Evolutionary conservation across 768 basidiomycete genomes (phyloP), one percentile per base, ranked within the genome.

Genomic region (Termitomyces sp.): DNA sequence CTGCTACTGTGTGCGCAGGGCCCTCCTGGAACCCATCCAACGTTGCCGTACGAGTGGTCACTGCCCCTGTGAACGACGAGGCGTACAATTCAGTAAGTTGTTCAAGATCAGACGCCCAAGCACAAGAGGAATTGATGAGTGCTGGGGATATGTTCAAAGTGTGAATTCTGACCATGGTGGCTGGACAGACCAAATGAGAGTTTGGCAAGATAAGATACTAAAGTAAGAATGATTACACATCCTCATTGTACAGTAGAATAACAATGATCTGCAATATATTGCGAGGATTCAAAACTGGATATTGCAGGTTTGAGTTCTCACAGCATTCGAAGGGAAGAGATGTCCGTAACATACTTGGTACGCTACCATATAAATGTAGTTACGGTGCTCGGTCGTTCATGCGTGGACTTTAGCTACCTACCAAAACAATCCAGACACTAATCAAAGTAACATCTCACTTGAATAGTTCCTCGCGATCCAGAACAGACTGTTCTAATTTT

Each of bases 391-490:
- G 8, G n/a, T 40, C 40, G 40, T n/a, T 40, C 40, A n/a, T n/a
- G 18, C 38, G 38, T 18, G 6, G 18, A 38, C 38, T 7, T n/a
- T 16, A 14, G 33, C 33, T 35, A 14, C 36, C 38, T 11, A 54
- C 20, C 56, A 63, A 58, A 55, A 62, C 64, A 61, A 64, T 56
- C 62, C 64, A 32, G 57, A 61, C 59, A 65, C 61, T 52, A 44
- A 11, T n/a, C 36, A 24, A 48, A 49, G 40, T 24, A 55, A 35
- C 22, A 52, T 53, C 45, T 61, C 53, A 58, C 57, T 92, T 94
- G 68, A 94, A 71, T n/a, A 90, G 79, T 68, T 93, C 90, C 75
- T 99, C 97, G 46, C 97, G 84, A 64, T 96, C 94, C 67, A 99
- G 76, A 49, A 98, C 96, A 57, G 87, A 87, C 66, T 86, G 87